Evolutionary conservation across 768 basidiomycete genomes (phyloP), one percentile per base, ranked within the genome.

Genomic region (Antrodiella citrinella): DNA sequence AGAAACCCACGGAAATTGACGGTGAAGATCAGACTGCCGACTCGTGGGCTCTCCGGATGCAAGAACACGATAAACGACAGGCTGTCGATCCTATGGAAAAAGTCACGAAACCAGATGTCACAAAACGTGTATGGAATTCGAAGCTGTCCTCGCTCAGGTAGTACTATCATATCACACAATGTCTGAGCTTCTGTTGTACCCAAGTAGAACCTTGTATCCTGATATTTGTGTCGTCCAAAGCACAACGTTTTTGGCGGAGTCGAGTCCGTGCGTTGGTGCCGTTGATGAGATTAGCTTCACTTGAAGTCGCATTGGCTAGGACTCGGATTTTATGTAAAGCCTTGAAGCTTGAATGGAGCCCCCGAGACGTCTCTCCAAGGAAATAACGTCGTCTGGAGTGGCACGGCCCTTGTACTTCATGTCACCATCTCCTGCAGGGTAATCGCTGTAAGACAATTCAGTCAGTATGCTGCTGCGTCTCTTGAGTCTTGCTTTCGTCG

Each of bases 401-500:
- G 65, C 73, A 4, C 70, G 68, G 18, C 70, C 68, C 4, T 63
- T 55, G 53, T 72, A 72, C 2, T 43, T 51, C 30, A 65, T 64
- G 50, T 73, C 75, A 13, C 72, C 71, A 30, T 64, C 54, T 11
- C 75, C 71, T 54, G 73, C 65, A 0, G 76, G 80, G 64, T 83
- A 90, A 58, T 91, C 88, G 11, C 56, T 59, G 47, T 25, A 2
- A n/a, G n/a, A n/a, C n/a, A n/a, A n/a, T n/a, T n/a, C n/a, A n/a
- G n/a, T n/a, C n/a, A n/a, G n/a, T n/a, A n/a, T n/a, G n/a, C n/a
- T n/a, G n/a, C n/a, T n/a, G n/a, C n/a, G n/a, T n/a, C n/a, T n/a
- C n/a, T n/a, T n/a, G n/a, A n/a, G n/a, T n/a, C n/a, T n/a, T n/a
- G n/a, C n/a, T n/a, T n/a, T n/a, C n/a, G n/a, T n/a, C n/a, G n/a